phyloP scores from a whole-genome alignment of 192 early-diverging fungal genomes.

The Umbelopsis sp. region DNA sequence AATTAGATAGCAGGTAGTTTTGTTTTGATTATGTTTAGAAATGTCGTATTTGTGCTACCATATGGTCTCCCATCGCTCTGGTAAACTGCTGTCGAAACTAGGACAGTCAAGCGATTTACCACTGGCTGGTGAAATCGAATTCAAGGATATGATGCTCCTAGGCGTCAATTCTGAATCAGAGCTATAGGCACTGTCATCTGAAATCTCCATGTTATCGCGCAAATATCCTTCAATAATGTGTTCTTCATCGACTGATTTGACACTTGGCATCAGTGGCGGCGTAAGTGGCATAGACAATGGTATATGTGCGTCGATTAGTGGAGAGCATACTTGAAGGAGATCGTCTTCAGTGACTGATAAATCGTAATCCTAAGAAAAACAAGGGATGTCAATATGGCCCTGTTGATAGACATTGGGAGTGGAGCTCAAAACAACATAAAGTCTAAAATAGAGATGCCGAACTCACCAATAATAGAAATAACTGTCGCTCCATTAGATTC shows the following conservation, averaged over 20 bases:
- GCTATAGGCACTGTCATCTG: conserved; percentile 17
- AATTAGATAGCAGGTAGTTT: too few species aligned
- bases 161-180: neutral
- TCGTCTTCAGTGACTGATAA: conserved; percentile 10
- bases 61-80: conserved; percentile 8
- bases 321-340: conserved; percentile 11
- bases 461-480: conserved; percentile 62
- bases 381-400: neutral
- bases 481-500: conserved; percentile 79
- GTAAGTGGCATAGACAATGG: neutral
- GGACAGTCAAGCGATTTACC: neutral
- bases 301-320: neutral
- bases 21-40: too few species aligned
- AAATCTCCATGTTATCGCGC: neutral
- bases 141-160: neutral
- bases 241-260: neutral
- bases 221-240: neutral
- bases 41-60: neutral
- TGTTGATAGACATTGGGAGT: neutral
- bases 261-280: neutral
- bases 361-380: conserved; percentile 3
- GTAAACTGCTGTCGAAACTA: neutral
- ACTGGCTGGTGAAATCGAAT: neutral
- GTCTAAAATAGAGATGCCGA: neutral
- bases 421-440: neutral